phyloP scores from a whole-genome alignment of 441 rosid genomes.

The Rhodomyrtus psidioides region DNA sequence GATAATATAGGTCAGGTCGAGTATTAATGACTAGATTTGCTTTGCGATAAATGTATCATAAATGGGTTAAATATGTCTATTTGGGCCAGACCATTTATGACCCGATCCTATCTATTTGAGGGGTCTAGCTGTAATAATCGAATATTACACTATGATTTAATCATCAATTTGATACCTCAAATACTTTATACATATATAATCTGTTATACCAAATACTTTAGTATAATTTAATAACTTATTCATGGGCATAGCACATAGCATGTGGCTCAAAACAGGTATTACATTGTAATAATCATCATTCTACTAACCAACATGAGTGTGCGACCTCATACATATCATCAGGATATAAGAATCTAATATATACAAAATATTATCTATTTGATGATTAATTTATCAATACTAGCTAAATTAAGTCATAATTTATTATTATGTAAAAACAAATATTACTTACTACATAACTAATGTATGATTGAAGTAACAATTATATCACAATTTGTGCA shows the following conservation, averaged over 20 bases:
- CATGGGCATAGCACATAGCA: neutral
- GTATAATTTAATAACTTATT: neutral
- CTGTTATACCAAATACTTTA: neutral
- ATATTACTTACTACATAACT: neutral
- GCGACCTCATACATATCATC: neutral
- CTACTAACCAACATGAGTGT: neutral
- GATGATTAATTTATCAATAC: too few species aligned
- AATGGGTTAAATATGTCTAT: too few species aligned
- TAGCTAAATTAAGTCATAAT: neutral
- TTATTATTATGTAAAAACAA: neutral
- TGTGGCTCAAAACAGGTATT: neutral
- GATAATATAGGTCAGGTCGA: too few species aligned
- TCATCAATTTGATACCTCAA: neutral
- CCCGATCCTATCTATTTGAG: fast-evolving
- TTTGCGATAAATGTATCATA: too few species aligned
- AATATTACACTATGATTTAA: neutral
- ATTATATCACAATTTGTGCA: neutral
- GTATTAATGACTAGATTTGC: too few species aligned
- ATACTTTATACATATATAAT: neutral
- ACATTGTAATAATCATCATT: neutral
- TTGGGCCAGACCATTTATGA: too few species aligned
- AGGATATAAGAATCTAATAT: too few species aligned
- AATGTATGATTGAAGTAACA: neutral
- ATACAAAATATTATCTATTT: too few species aligned
- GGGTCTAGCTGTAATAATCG: too few species aligned